phyloP scores from a whole-genome alignment of 106 monocot species.

The Dactylorhiza incarnata region DNA sequence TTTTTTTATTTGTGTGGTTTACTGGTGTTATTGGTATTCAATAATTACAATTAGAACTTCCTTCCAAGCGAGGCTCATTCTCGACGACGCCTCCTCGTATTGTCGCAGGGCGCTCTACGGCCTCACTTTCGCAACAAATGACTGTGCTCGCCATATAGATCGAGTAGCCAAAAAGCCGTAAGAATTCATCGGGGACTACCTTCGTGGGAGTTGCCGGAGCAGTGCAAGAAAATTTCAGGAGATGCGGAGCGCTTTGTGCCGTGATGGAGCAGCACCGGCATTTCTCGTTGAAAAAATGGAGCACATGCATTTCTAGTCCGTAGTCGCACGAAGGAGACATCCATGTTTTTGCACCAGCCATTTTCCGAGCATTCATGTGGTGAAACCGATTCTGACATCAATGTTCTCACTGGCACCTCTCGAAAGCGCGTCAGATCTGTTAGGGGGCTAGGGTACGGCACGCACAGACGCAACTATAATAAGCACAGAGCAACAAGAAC shows the following conservation, averaged over 20 bases:
- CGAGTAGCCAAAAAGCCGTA: constrained; percentile 15
- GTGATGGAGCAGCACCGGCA: constrained; percentile 21
- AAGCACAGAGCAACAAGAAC: too few species aligned
- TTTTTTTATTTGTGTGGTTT: too few species aligned
- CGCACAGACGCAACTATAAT: too few species aligned
- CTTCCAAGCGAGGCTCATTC: too few species aligned
- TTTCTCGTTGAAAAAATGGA: constrained; percentile 6
- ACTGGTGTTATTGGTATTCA: too few species aligned
- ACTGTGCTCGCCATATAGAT: constrained; percentile 83
- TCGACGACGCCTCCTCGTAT: constrained; percentile 31
- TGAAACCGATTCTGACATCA: neutral
- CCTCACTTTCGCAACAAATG: constrained; percentile 77
- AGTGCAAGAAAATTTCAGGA: constrained; percentile 14
- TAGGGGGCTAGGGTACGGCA: too few species aligned
- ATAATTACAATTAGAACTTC: too few species aligned
- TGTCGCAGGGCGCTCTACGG: constrained; percentile 88
- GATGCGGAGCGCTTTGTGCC: constrained; percentile 35
- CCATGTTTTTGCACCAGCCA: constrained; percentile 18
- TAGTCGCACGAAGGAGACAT: constrained; percentile 24
- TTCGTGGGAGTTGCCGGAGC: constrained; percentile 50
- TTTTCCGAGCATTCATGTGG: constrained; percentile 52
- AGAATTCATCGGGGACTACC: constrained; percentile 4
- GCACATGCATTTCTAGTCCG: constrained; percentile 21
- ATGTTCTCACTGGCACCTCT: too few species aligned
- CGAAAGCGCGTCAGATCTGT: too few species aligned